Conservation (phyloP, 2,329 filamentous ascomycete species). For the Fusarium sororula region DNA sequence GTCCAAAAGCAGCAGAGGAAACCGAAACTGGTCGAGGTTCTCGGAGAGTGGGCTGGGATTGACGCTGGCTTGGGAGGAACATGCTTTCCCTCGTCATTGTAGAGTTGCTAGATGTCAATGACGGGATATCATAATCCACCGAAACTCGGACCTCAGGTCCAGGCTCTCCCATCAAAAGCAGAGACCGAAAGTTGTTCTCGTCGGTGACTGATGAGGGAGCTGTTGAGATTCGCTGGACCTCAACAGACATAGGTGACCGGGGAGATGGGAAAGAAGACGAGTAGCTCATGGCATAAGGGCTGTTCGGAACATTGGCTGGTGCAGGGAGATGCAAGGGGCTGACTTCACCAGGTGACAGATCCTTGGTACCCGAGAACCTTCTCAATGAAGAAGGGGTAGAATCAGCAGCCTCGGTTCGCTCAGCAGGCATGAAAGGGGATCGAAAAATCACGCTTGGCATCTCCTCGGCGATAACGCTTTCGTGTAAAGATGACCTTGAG, state of each 20-base stretch:
- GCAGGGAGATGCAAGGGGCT: slow-evolving; percentile 56
- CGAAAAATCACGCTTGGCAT: slow-evolving; percentile 51
- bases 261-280: slow-evolving; percentile 76
- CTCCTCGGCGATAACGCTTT: slow-evolving; percentile 62
- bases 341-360: slow-evolving; percentile 62
- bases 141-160: slow-evolving; percentile 78
- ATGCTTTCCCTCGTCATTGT: slow-evolving; percentile 77
- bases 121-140: slow-evolving; percentile 75
- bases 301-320: slow-evolving; percentile 60
- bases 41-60: slow-evolving; percentile 58
- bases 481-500: slow-evolving; percentile 61
- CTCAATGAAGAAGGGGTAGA: slow-evolving; percentile 58
- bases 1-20: slow-evolving; percentile 69
- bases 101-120: slow-evolving; percentile 77
- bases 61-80: slow-evolving; percentile 55
- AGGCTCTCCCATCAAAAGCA: slow-evolving; percentile 74
- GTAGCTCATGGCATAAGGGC: slow-evolving; percentile 72
- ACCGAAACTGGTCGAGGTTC: slow-evolving; percentile 71
- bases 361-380: slow-evolving; percentile 52
- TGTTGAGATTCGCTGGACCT: slow-evolving; percentile 77
- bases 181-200: slow-evolving; percentile 74
- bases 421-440: slow-evolving; percentile 48
- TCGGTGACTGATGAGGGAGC: slow-evolving; percentile 79
- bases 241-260: slow-evolving; percentile 73
- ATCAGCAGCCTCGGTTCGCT: slow-evolving; percentile 48